phyloP scores from a whole-genome alignment of 2,329 filamentous ascomycete species.

The Cercospora sp. region DNA sequence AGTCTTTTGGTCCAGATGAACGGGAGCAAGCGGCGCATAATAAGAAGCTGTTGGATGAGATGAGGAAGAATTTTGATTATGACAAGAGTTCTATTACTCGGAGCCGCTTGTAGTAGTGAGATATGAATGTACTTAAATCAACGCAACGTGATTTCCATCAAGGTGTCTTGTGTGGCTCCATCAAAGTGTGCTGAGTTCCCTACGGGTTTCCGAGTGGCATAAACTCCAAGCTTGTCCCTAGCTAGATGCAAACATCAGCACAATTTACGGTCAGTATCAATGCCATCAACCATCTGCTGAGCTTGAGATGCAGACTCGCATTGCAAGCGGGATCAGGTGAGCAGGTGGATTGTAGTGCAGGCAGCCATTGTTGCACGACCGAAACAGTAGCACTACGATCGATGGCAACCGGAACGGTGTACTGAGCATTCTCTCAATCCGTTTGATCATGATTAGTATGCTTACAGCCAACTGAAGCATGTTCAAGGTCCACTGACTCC shows the following conservation, averaged over 20 bases:
- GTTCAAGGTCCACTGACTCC: background rate
- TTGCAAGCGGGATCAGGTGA: background rate
- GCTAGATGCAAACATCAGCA: background rate
- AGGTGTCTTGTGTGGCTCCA: background rate
- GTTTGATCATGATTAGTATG: background rate
- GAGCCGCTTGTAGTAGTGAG: background rate
- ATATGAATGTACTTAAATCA: background rate
- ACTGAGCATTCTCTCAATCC: background rate
- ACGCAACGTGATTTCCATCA: background rate
- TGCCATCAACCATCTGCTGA: background rate
- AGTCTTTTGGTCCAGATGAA: background rate
- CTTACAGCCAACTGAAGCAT: background rate
- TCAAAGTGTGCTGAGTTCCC: background rate
- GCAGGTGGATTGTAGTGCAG: background rate
- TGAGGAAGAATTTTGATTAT: background rate
- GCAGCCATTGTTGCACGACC: background rate
- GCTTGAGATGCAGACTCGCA: background rate
- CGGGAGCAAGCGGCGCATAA: background rate
- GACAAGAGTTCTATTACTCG: background rate
- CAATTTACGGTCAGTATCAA: background rate
- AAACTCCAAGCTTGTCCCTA: background rate
- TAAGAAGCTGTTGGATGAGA: background rate
- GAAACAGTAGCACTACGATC: background rate
- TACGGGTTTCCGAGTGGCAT: background rate
- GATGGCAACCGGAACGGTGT: background rate